Evolutionary conservation across 371 early-diverging fungal genomes (phyloP), one percentile per base, ranked within the genome.

Genomic region (Mortierella sp.): DNA sequence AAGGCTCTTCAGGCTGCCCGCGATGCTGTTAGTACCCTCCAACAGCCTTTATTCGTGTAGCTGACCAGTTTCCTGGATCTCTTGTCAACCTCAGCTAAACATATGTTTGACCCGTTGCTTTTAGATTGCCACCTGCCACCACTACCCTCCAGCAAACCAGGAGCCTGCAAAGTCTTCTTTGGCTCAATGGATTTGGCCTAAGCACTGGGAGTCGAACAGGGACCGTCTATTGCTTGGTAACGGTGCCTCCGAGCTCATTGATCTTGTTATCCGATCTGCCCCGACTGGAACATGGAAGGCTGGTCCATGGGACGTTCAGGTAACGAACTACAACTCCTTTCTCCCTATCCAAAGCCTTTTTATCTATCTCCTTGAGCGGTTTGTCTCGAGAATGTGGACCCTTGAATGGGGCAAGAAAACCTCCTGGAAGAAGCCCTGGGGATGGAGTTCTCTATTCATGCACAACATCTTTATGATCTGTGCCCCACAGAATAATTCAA

Each of bases 61-160:
- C 37, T 37, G n/a, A 5, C 37, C 37, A 9, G 37, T 37, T 37
- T 37, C 37, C 37, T 5, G 37, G 37, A 37, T 37, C 37, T 3
- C 3, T 37, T 37, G 37, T 37, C 37, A 37, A 9, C 37, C 37
- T 9, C 37, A 37, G 37, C 9, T 37, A 37, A 37, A 9, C 37
- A 37, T 37, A 37, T 37, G 37, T 5, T 37, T 37, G 37, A 37
- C 37, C 23, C 6, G 19, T 29, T 60, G 3, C 29, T 50, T 46
- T 18, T 43, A 93, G 85, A 81, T 93, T 28, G 79, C 84, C 26
- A 89, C 88, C 51, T 86, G 91, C 72, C 91, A 91, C 73, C 95
- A 95, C 80, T 95, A 95, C 70, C 95, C 95, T 44, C 93, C 95
- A 37, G 95, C 94, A 6, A 87, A 95, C 81, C 95, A 95, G 74